Evolutionary conservation across 208 protist species (phyloP).

Genomic region (Crithidia brevicula): DNA sequence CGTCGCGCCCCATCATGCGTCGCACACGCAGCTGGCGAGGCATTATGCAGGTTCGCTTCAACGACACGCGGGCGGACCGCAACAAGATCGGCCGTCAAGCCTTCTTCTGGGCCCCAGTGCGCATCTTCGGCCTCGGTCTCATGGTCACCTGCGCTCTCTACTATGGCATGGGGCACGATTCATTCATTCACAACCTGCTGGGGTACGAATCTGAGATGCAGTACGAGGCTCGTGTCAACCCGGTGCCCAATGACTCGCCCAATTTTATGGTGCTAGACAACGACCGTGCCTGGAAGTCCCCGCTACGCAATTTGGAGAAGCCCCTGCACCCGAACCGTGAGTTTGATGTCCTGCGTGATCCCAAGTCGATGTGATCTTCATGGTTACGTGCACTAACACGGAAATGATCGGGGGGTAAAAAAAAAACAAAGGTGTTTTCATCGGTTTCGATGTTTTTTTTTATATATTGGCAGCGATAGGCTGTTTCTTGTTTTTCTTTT

Average conservation of each 20-base stretch:
- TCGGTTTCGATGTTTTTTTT: no score
- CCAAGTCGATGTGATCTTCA: constrained; percentile 52
- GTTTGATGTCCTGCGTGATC: constrained; percentile 83
- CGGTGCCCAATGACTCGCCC: constrained; percentile 28
- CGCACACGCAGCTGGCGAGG: constrained; percentile 90
- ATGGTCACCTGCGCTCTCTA: constrained; percentile 55
- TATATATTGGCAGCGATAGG: no score
- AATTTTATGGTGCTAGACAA: constrained; percentile 58
- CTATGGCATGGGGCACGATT: constrained; percentile 79
- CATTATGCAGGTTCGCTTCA: constrained; percentile 90
- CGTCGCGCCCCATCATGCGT: constrained; percentile 69
- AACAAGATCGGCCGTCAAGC: constrained; percentile 61
- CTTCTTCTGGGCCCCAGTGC: constrained; percentile 75
- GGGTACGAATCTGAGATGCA: constrained; percentile 93
- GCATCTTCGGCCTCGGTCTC: constrained; percentile 74
- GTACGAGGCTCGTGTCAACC: constrained; percentile 87
- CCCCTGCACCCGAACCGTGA: constrained; percentile 69
- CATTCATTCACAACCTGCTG: constrained; percentile 81
- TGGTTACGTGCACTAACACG: no score
- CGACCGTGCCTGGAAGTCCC: constrained; percentile 73
- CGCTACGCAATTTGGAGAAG: constrained; percentile 75
- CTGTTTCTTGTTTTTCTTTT: no score
- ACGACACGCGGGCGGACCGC: constrained; percentile 79
- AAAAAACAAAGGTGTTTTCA: no score
- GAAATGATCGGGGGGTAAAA: no score